Evolutionary conservation across 352 stramenopile genomes (phyloP).

Genomic region (Globisporangium cylindrosporum): DNA sequence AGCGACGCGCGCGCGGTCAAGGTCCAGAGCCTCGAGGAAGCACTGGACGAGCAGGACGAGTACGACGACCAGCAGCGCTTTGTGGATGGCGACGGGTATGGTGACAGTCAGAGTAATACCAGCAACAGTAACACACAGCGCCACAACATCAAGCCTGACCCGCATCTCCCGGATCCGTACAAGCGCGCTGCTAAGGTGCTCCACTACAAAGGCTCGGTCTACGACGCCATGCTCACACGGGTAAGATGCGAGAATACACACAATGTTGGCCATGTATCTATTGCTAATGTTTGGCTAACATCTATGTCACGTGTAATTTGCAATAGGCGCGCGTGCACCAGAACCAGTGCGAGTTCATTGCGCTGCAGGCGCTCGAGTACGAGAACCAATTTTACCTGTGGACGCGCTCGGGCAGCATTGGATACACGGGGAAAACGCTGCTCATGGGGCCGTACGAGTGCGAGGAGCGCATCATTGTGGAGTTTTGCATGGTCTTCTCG

Average conservation of each 20-base stretch:
- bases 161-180: slow-evolving; percentile 46
- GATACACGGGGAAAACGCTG: slow-evolving; percentile 39
- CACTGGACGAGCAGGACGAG: slow-evolving; percentile 17
- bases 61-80: slow-evolving; percentile 19
- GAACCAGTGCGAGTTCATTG: slow-evolving; percentile 66
- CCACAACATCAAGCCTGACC: slow-evolving; percentile 46
- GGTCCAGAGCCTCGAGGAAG: slow-evolving; percentile 31
- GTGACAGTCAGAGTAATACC: not conserved
- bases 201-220: slow-evolving; percentile 35
- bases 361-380: slow-evolving; percentile 54
- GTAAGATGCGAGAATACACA: slow-evolving; percentile 19
- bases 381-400: slow-evolving; percentile 52
- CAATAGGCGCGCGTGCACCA: slow-evolving; percentile 51
- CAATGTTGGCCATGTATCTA: too few relatives aligned
- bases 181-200: slow-evolving; percentile 37
- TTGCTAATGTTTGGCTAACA: too few relatives aligned
- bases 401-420: slow-evolving; percentile 43
- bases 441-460: slow-evolving; percentile 40
- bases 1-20: slow-evolving; percentile 33
- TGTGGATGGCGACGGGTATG: not conserved
- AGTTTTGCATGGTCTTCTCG: slow-evolving; percentile 50
- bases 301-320: not conserved
- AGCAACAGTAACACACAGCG: slow-evolving; percentile 14
- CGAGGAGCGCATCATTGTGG: slow-evolving; percentile 32
- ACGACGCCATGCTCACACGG: slow-evolving; percentile 62